Base-by-base conservation (phyloP, 2,329 filamentous ascomycete genomes). In the Trichoderma asperellum region DNA sequence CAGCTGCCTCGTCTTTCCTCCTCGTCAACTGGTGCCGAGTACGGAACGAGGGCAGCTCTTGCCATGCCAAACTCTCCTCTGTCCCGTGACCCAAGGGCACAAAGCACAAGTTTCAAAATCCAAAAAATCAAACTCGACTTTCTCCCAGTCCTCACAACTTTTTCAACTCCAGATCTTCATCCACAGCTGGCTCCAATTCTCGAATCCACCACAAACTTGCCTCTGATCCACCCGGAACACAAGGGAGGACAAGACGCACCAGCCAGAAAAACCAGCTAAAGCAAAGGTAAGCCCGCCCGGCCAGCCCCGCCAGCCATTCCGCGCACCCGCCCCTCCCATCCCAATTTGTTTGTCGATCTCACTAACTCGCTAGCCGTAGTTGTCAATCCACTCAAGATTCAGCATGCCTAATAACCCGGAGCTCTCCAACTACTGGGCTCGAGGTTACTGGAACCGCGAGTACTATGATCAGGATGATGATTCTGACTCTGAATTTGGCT, bases 271-370 rank as follows among this genome's bases (percentile, higher is more conserved):
- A 40, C 2, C 24, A 64, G 47, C 62, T 65, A 34, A 55, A 49
- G 35, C 62, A 27, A 4, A 53, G 27, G 37, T 58, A 57, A 58
- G 52, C 24, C 24, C 62, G 37, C 53, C 34, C 53, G 62, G 53
- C 27, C 62, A 37, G 62, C 62, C 53, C 40, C 53, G 62, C 62
- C 53, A 27, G 62, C 62, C 53, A 29, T 37, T 37, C 62, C 53
- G 18, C 53, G 18, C 35, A 56, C 52, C 62, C 62, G 62, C 53
- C 56, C 21, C 40, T 32, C 24, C 43, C 62, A 37, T 27, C 62
- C 34, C 57, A n/a, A n/a, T 40, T 24, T 24, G 32, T 43, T 27
- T 29, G 62, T 18, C 62, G 62, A 66, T 66, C 62, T 57, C 47
- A 24, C 47, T 49, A 49, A 24, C 40, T n/a, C 16, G 2, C 40